These are phyloP conservation scores for Chaetoscypha palmicola DNA, from an alignment of 2,329 filamentous ascomycete genomes.

Conservation along the genomic window DNA sequence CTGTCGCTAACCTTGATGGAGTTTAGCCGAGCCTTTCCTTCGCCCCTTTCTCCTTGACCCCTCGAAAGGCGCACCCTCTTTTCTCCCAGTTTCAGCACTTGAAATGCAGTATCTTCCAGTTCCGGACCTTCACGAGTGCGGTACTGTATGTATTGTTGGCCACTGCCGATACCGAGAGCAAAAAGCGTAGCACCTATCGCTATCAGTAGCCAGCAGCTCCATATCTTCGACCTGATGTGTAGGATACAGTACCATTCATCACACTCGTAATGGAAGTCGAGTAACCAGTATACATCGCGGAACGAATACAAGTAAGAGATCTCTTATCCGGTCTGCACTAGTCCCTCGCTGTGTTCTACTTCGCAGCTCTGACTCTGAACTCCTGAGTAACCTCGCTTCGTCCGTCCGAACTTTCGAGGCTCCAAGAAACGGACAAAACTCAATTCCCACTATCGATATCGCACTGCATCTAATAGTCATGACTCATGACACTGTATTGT, in stretches of 20 bases:
- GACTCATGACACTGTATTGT: too few relatives aligned
- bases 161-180: background rate
- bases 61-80: background rate
- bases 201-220: background rate
- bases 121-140: too few relatives aligned
- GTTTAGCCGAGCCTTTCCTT: background rate
- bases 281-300: background rate
- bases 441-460: conserved; percentile 1
- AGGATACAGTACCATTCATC: too few relatives aligned
- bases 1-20: background rate
- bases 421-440: background rate
- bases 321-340: background rate
- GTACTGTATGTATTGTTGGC: background rate
- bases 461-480: background rate
- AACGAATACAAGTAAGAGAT: background rate
- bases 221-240: background rate
- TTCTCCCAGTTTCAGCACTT: too few relatives aligned
- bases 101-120: too few relatives aligned
- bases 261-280: background rate
- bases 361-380: background rate
- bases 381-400: background rate
- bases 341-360: background rate
- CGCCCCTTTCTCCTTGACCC: background rate
- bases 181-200: background rate
- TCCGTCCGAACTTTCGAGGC: background rate